Percentiles rank a stretch among this genome's conserved stretches.
Conservation (phyloP, 1,284 basidiomycete species). For the Puccinia coronata region DNA sequence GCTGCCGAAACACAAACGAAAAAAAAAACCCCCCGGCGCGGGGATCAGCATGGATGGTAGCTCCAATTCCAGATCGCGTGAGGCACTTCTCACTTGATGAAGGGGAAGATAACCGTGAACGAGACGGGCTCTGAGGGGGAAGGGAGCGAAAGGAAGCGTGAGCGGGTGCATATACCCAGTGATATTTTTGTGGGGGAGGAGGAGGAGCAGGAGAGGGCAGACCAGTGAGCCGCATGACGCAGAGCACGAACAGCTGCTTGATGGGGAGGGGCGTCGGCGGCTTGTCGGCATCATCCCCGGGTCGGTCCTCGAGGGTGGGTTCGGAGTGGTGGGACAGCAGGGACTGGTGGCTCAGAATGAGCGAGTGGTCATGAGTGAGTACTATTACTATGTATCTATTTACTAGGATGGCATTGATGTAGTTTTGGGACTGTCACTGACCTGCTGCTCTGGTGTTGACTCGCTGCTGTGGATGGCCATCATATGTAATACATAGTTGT, state of each 20-base stretch:
- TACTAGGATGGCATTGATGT: too few species aligned
- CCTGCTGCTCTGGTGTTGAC: too few species aligned
- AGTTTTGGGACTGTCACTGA: too few species aligned
- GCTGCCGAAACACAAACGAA: conserved; percentile 1
- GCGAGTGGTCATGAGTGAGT: too few species aligned
- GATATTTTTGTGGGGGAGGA: neutral
- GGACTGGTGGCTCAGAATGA: too few species aligned
- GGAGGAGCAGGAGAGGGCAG: neutral
- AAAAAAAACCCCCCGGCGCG: neutral
- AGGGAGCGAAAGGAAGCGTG: neutral
- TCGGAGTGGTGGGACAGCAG: too few species aligned
- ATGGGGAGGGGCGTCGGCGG: conserved; percentile 21
- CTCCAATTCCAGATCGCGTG: too few species aligned
- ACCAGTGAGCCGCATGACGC: conserved; percentile 35
- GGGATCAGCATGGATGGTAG: neutral
- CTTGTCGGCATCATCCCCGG: too few species aligned
- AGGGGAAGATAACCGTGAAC: conserved; percentile 49
- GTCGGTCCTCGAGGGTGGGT: too few species aligned
- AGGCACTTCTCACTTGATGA: conserved; percentile 48
- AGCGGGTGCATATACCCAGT: neutral
- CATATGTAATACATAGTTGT: too few species aligned
- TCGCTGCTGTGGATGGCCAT: too few species aligned
- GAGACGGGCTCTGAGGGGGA: conserved; percentile 37
- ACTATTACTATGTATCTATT: too few species aligned
- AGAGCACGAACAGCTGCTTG: conserved; percentile 18